These are phyloP conservation scores for Strobilomyces confusus DNA, from an alignment of 768 basidiomycete genomes.

Conservation along the genomic window DNA sequence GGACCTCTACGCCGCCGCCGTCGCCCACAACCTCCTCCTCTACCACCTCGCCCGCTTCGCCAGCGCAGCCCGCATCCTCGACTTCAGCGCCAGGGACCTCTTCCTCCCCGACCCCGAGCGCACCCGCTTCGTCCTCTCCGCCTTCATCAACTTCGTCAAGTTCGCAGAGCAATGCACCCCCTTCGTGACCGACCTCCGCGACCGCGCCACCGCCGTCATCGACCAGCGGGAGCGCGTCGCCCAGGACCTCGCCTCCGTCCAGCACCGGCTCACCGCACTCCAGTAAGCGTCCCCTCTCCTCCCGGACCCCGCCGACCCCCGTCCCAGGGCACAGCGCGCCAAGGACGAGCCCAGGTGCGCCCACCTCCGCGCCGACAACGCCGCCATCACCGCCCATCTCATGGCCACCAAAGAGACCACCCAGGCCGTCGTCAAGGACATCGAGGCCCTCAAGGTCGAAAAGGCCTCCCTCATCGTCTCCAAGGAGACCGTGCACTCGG, in stretches of 20 bases:
- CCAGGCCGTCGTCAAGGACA: constrained; percentile 52
- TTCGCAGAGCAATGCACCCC: constrained; percentile 74
- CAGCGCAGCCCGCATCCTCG: constrained; percentile 65
- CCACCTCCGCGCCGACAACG: constrained; percentile 56
- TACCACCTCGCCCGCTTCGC: constrained; percentile 77
- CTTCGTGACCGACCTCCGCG: constrained; percentile 59
- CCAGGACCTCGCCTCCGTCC: constrained; percentile 45
- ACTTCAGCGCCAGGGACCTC: constrained; percentile 76
- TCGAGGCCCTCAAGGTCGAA: constrained; percentile 69
- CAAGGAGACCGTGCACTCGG: constrained; percentile 64
- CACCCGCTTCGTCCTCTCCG: constrained; percentile 72
- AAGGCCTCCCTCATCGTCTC: constrained; percentile 59
- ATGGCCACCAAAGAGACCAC: constrained; percentile 68
- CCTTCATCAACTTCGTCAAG: constrained; percentile 91
- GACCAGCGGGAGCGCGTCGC: constrained; percentile 59
- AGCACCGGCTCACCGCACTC: constrained; percentile 49
- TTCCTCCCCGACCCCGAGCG: constrained; percentile 69
- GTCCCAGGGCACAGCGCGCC: constrained; percentile 52
- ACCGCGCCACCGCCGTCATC: constrained; percentile 51
- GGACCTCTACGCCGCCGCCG: constrained; percentile 62
- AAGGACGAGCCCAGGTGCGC: constrained; percentile 69
- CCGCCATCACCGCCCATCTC: constrained; percentile 57
- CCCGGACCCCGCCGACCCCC: not conserved
- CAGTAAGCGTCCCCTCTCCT: constrained; percentile 41
- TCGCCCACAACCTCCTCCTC: constrained; percentile 61